Base-by-base conservation (phyloP, 2,329 filamentous ascomycete genomes). In the Annulohypoxylon truncatum region DNA sequence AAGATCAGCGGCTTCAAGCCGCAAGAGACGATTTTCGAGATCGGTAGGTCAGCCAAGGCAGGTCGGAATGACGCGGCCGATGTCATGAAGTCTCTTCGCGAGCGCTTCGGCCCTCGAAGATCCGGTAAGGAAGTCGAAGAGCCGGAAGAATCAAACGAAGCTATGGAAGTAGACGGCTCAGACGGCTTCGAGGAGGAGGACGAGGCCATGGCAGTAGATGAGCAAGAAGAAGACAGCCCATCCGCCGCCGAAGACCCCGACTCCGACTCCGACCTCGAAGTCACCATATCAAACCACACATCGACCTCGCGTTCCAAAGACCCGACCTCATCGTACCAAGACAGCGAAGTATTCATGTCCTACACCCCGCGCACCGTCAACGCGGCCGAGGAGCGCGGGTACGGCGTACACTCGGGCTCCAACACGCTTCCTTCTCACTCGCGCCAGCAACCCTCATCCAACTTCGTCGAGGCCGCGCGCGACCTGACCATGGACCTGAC, bases 1-100 rank as follows among this genome's bases (percentile, higher is more conserved):
- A 88, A 90, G 63, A 93, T 99, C 61, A 94, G 93, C 73, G 91
- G 91, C 1, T 99, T 96, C 81, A 89, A 93, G 72, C 96, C 96
- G 0, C 85, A 90, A 44, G 96, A 99, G 79, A 98, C 95, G 0
- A 93, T 99, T n/a, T 99, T 99, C 73, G 96, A 99, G 79, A 90
- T 97, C 68, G 92, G 92, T 5, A 89, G 90, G 71, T 87, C 90
- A 66, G 91, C 89, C 38, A 90, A 92, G 70, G 84, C 79, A 2
- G 84, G 83, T 1, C 83, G 83, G 35, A 84, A 81, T 51, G 89
- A 91, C 75, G 90, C 91, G 5, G 91, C 90, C 1, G 90, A 93
- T 66, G 83, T 95, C 29, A 93, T 96, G 88, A 89, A 89, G 72
- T 86, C 89, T 50, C 85, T 91, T 75, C 87, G 90, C 74, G 87